A percentile compares a stretch with the other conserved stretches of the same genome.
Evolutionary conservation across 257 asterid species (phyloP).

Genomic region (Solanum chilense): DNA sequence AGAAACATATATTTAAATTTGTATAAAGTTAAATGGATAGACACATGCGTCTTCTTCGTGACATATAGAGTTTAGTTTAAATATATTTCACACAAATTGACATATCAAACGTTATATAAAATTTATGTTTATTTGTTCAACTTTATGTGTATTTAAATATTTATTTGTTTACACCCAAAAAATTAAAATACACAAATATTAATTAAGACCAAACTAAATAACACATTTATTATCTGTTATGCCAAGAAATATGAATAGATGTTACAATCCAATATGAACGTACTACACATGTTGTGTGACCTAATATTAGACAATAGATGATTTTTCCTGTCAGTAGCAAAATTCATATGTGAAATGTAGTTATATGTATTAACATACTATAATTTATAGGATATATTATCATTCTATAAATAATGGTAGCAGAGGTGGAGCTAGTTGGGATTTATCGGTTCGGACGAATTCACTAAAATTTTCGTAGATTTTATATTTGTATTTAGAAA

Average conservation of each 20-base stretch:
- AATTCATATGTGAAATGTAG: not conserved
- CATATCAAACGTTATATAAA: not conserved
- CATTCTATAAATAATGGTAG: not conserved
- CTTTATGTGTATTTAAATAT: too few relatives aligned
- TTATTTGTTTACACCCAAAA: fast-evolving
- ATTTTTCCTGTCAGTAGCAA: not conserved
- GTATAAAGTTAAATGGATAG: not conserved
- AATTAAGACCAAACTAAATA: too few relatives aligned
- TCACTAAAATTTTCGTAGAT: fast-evolving
- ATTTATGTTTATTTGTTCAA: too few relatives aligned
- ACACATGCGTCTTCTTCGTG: not conserved
- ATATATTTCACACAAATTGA: too few relatives aligned
- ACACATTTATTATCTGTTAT: too few relatives aligned
- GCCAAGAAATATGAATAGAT: too few relatives aligned
- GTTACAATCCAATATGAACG: too few relatives aligned
- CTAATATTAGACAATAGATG: not conserved
- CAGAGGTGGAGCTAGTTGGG: fast-evolving
- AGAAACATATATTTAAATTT: too few relatives aligned
- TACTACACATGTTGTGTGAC: not conserved
- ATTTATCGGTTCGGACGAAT: fast-evolving
- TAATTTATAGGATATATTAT: not conserved
- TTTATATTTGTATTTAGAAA: too few relatives aligned
- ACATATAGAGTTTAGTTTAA: too few relatives aligned
- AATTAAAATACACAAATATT: not conserved
- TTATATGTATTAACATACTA: not conserved